Evolutionary conservation across 371 early-diverging fungal species (phyloP), one percentile per base, ranked within the genome.

Genomic region (Circinella minor): DNA sequence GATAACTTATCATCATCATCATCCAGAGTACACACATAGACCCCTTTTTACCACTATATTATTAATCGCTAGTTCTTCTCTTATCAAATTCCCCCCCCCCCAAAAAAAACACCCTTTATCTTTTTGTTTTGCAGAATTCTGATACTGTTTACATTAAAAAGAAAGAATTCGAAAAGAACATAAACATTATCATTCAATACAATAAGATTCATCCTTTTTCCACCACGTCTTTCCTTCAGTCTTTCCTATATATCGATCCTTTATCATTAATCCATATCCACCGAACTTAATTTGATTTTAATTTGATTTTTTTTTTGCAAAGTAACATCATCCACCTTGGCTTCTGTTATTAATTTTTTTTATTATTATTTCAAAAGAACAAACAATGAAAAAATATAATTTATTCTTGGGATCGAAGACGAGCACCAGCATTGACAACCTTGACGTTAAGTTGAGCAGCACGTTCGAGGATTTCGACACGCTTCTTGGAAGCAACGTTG

Each of bases 401-500:
- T 84, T 91, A 89, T 84, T 92, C 95, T 81, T 93, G 92, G 72
- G 92, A 89, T 72, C 96, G 89, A 79, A 99, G 86, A 75, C 97
- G 93, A 79, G 95, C 99, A 75, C 89, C 89, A 74, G 93, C 93
- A 91, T 99, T 99, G 83, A 93, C 92, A 73, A 99, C 92, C 88
- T 94, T 94, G 77, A 99, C 91, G 87, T 96, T 93, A 69, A 99
- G 90, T 87, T 99, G 95, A 74, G 91, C 89, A 78, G 99, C 99
- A 68, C 96, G 91, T 86, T 97, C 93, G 68, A 99, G 86, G 75
- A 99, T 97, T 69, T 86, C 94, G 68, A 98, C 88, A 76, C 99
- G 92, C 88, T 98, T 99, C 87, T 91, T 93, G 81, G 98, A 93
- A 70, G 94, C 92, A 74, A 99, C 96, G 84, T 92, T 91, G 91